Percentiles rank a stretch among this genome's conserved stretches.
These are phyloP conservation scores for Termitomyces sp. DNA, from an alignment of 768 basidiomycete species.

Conservation along the genomic window DNA sequence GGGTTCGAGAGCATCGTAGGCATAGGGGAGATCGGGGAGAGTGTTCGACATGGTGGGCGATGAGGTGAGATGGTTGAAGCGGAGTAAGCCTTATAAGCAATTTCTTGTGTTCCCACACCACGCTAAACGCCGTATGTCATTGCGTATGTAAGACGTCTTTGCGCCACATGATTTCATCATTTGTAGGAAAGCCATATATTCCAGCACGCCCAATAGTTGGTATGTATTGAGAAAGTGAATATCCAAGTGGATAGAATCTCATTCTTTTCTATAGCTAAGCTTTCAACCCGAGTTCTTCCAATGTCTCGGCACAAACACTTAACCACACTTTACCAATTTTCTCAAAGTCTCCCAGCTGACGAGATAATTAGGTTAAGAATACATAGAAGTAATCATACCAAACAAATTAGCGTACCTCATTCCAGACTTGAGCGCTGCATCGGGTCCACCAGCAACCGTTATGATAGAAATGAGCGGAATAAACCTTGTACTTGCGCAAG, in stretches of 20 bases:
- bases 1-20: slow-evolving; percentile 91
- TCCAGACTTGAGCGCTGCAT: slow-evolving; percentile 42
- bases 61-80: neutral
- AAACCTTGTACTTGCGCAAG: slow-evolving; percentile 29
- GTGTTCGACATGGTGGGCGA: slow-evolving; percentile 19
- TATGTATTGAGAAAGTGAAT: neutral
- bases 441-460: slow-evolving; percentile 41
- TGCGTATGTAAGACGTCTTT: slow-evolving; percentile 9
- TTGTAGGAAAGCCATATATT: neutral
- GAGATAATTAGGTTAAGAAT: neutral
- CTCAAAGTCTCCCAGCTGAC: slow-evolving; percentile 37
- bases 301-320: slow-evolving; percentile 28
- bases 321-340: slow-evolving; percentile 32
- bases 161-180: slow-evolving; percentile 14
- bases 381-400: neutral
- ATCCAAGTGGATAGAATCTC: neutral
- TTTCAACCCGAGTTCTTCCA: slow-evolving; percentile 18
- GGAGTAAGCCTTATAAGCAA: slow-evolving; percentile 9
- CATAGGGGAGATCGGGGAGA: slow-evolving; percentile 70
- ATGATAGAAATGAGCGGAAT: slow-evolving; percentile 28
- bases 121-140: neutral
- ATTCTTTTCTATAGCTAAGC: neutral
- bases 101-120: slow-evolving; percentile 12
- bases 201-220: neutral
- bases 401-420: slow-evolving; percentile 26